Percentiles rank a stretch among this genome's conserved stretches.
Evolutionary conservation across 257 asterid genomes (phyloP).

Genomic region (Thymus mandschuricus): DNA sequence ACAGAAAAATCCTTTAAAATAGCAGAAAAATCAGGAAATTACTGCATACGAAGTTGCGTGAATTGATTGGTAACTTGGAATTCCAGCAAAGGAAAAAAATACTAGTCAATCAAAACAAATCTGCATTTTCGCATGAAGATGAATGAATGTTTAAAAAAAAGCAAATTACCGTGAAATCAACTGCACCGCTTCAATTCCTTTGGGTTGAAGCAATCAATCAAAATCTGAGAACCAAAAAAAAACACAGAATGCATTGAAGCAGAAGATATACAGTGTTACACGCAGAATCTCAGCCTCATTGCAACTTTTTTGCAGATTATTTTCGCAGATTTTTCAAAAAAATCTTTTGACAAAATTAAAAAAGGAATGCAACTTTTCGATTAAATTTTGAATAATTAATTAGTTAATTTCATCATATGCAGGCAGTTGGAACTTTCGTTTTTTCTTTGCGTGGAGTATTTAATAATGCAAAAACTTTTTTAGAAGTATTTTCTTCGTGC

Average conservation of each 20-base stretch:
- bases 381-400: background rate
- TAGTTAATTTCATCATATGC: too few relatives aligned
- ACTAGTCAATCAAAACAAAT: conserved; percentile 32
- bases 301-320: too few relatives aligned
- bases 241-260: background rate
- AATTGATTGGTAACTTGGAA: conserved; percentile 31
- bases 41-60: conserved; percentile 20
- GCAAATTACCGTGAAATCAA: conserved; percentile 26
- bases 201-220: background rate
- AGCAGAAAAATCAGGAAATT: conserved; percentile 2
- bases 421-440: too few relatives aligned
- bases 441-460: too few relatives aligned
- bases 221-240: background rate
- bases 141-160: background rate
- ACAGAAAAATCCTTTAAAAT: conserved; percentile 11
- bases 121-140: background rate
- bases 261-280: background rate
- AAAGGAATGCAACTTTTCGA: conserved; percentile 13
- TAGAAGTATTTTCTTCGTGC: too few relatives aligned
- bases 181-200: conserved; percentile 17
- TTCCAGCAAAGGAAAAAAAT: conserved; percentile 6
- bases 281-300: conserved; percentile 2
- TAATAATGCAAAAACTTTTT: too few relatives aligned
- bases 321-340: conserved; percentile 17
- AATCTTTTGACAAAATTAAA: background rate